A percentile compares a stretch with the other conserved stretches of the same genome.
These are phyloP conservation scores for Oryza glaberrima DNA, from an alignment of 176 grass and related monocot species.

Conservation along the genomic window DNA sequence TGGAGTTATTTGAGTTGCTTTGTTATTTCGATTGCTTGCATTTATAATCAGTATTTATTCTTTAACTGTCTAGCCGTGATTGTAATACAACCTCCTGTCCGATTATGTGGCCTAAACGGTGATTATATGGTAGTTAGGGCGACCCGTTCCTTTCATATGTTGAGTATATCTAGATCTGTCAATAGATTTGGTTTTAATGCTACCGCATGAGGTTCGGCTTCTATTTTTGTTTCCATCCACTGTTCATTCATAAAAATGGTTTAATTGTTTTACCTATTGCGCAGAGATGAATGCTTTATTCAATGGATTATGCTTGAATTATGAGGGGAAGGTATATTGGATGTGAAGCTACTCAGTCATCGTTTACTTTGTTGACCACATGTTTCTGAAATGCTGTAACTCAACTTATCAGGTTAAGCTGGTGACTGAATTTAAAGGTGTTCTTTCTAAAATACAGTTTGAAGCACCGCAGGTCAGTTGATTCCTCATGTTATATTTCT, in stretches of 20 bases:
- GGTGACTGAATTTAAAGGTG: slow-evolving; percentile 62
- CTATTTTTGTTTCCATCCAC: slow-evolving; percentile 18
- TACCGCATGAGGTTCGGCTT: background rate
- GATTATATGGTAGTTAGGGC: background rate
- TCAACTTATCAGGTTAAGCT: slow-evolving; percentile 63
- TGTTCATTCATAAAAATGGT: slow-evolving; percentile 32
- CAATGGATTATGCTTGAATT: slow-evolving; percentile 68
- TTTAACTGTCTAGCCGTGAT: background rate
- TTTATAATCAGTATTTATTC: background rate
- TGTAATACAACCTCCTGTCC: background rate
- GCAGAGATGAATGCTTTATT: slow-evolving; percentile 95
- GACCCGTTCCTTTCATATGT: background rate
- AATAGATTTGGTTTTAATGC: background rate
- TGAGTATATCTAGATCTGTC: background rate
- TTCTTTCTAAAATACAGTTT: slow-evolving; percentile 87
- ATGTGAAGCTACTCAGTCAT: slow-evolving; percentile 7
- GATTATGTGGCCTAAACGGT: background rate
- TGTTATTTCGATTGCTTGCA: slow-evolving; percentile 29
- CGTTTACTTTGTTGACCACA: slow-evolving; percentile 5
- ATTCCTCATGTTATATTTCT: slow-evolving; percentile 19
- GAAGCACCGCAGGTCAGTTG: slow-evolving; percentile 65
- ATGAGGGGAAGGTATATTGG: slow-evolving; percentile 78
- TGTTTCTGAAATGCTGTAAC: slow-evolving; percentile 39
- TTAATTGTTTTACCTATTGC: slow-evolving; percentile 34
- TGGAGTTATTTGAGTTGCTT: background rate